These are phyloP conservation scores for Sporormia fimetaria DNA, from an alignment of 495 filamentous ascomycete species.

Conservation along the genomic window DNA sequence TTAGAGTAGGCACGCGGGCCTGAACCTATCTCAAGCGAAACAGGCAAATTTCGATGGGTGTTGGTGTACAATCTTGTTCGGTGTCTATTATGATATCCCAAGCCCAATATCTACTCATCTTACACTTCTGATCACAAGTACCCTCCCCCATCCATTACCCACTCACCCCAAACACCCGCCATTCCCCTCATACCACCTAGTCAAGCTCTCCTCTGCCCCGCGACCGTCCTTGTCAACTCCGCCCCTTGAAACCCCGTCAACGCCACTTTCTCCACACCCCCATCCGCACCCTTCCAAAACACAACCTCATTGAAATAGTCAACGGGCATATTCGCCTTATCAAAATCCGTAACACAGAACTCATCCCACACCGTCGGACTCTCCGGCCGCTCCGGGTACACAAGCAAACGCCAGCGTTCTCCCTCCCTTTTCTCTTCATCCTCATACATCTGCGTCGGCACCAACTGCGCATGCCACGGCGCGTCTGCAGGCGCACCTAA, in stretches of 20 bases:
- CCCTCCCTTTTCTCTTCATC: constrained; percentile 25
- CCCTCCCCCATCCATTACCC: too few species aligned
- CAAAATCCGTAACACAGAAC: constrained; percentile 27
- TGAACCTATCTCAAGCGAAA: too few species aligned
- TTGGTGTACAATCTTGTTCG: too few species aligned
- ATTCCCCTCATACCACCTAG: too few species aligned
- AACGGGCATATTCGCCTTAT: constrained; percentile 24
- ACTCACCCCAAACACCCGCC: too few species aligned
- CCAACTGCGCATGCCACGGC: constrained; percentile 20
- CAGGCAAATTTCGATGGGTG: too few species aligned
- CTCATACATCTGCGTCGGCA: constrained; percentile 27
- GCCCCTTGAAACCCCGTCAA: constrained; percentile 28
- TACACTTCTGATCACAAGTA: too few species aligned
- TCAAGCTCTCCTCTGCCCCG: too few species aligned
- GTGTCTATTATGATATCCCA: too few species aligned
- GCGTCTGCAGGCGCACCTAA: background rate
- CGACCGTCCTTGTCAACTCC: too few species aligned
- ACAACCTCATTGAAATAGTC: constrained; percentile 30
- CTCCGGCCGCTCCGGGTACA: constrained; percentile 9
- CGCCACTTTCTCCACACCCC: constrained; percentile 14
- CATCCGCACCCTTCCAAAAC: constrained; percentile 24
- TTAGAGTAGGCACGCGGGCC: too few species aligned
- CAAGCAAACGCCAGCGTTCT: constrained; percentile 24
- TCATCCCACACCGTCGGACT: constrained; percentile 25
- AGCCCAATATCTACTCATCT: too few species aligned